Evolutionary conservation across 257 asterid species (phyloP).

Genomic region (Ballota nigra): DNA sequence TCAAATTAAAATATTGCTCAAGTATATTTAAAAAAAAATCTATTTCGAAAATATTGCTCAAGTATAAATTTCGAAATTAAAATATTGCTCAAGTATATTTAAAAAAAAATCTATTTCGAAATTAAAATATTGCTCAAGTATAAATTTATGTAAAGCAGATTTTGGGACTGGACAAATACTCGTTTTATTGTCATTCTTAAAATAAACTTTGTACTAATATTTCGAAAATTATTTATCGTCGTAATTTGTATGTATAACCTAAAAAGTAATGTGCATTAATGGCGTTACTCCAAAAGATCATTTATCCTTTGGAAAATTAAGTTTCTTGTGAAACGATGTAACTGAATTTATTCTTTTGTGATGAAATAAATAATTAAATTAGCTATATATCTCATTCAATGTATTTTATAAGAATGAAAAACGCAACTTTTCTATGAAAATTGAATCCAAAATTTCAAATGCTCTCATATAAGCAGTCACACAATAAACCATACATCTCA

Average conservation of each 20-base stretch:
- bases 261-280: neutral
- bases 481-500: neutral
- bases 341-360: no score
- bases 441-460: neutral
- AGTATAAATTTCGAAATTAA: no score
- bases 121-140: no score
- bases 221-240: neutral
- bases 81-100: no score
- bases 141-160: no score
- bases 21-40: no score
- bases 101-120: no score
- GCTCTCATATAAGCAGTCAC: neutral
- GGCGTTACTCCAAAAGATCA: neutral
- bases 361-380: neutral
- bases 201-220: no score
- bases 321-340: neutral
- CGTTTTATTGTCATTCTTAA: no score
- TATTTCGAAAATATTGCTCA: no score
- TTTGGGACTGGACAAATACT: no score
- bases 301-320: neutral
- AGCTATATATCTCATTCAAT: neutral
- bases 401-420: neutral
- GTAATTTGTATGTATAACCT: neutral
- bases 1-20: no score
- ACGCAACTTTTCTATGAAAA: neutral